Base-by-base conservation (phyloP, 2,329 filamentous ascomycete genomes). In the Penicillium sp. region DNA sequence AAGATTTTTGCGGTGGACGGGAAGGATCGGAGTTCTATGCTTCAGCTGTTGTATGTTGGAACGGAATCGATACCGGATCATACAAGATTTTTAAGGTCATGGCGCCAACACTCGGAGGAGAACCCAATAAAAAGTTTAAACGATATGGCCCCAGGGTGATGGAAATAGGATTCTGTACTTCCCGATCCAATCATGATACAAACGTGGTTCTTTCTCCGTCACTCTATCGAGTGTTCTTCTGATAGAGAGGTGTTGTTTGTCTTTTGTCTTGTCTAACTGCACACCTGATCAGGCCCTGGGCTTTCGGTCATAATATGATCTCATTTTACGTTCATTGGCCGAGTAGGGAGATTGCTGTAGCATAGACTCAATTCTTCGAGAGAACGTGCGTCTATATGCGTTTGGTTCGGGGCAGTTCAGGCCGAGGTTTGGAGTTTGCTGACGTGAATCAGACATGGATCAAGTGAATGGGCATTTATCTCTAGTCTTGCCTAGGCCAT, bases 11-110 rank as follows among this genome's bases (percentile, higher is more conserved):
- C 56, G 55, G 57, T 59, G 57, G 52, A 59, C 59, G 63, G 64
- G 62, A 61, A 65, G 62, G 60, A 46, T 64, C 64, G 66, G 65
- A 68, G 64, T 68, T 69, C 64, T 62, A 60, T 65, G 56, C 56
- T 53, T 57, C 51, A 39, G 41, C 41, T 50, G 36, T 59, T 59
- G 58, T 61, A 60, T 61, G 59, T 57, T 61, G 58, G 56, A 61
- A 59, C 56, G 59, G 59, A 60, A 60, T 55, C 53, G 59, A 59
- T 55, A 59, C 54, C 56, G 56, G 58, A 60, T 61, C 57, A 60
- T 59, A 61, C 57, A 56, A 60, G 54, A 56, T 59, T 60, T 60
- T 54, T 56, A 51, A 59, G 54, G 59, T 62, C 56, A 60, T 58
- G 56, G 55, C 51, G 58, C 58, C 56, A 53, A 57, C 51, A 51